Percentiles rank a stretch among this genome's conserved stretches.
phyloP scores from a whole-genome alignment of 805 yeast genomes.

The Hanseniaspora clermontiae region DNA sequence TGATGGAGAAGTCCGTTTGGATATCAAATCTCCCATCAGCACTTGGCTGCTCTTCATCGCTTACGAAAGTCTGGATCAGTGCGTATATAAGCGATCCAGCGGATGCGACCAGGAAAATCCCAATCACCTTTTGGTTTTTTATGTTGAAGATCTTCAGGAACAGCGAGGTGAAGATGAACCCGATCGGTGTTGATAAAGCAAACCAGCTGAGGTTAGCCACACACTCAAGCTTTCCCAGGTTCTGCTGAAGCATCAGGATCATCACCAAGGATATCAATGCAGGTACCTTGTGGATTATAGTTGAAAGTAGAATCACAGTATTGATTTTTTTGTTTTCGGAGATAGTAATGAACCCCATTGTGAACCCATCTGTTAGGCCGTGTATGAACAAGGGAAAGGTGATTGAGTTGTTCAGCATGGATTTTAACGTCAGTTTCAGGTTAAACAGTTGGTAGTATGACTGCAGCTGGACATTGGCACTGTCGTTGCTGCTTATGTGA shows the following conservation, averaged over 20 bases:
- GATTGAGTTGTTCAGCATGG: constrained; percentile 34
- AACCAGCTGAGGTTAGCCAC: constrained; percentile 35
- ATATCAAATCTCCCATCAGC: background rate
- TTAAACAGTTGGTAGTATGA: constrained; percentile 20
- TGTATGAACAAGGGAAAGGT: constrained; percentile 50
- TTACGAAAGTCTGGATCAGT: constrained; percentile 18
- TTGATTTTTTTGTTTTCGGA: constrained; percentile 27
- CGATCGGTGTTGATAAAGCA: constrained; percentile 27
- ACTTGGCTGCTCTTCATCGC: background rate
- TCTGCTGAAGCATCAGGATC: constrained; percentile 34
- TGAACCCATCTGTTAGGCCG: constrained; percentile 51
- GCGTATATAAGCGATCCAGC: constrained; percentile 30
- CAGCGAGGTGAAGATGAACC: constrained; percentile 22
- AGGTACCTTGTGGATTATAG: constrained; percentile 52
- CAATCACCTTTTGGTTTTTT: constrained; percentile 23
- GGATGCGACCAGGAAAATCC: constrained; percentile 25
- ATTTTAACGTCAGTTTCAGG: constrained; percentile 18
- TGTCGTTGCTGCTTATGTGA: background rate
- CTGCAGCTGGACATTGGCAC: background rate
- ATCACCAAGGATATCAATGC: constrained; percentile 49
- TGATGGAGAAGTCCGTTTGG: constrained; percentile 1
- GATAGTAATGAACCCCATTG: constrained; percentile 43
- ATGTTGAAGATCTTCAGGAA: background rate
- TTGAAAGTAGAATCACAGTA: constrained; percentile 38
- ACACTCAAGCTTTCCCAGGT: constrained; percentile 29